Conservation (phyloP, 2,329 filamentous ascomycete genomes). For the Magnaporthiopsis incrustans region DNA sequence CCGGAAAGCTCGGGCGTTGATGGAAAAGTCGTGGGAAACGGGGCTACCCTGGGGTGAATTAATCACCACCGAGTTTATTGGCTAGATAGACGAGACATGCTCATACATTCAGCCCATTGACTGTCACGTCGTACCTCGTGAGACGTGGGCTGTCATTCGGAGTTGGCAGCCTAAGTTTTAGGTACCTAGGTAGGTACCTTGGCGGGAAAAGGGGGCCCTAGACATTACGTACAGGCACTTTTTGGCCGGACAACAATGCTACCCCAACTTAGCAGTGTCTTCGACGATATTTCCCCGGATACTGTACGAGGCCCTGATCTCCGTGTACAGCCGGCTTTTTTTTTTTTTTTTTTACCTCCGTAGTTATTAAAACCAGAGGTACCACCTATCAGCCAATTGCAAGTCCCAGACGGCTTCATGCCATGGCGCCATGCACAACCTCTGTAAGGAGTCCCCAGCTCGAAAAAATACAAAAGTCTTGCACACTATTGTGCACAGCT, state of each 20-base stretch:
- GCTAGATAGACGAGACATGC: constrained; percentile 28
- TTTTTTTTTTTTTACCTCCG: too few species aligned
- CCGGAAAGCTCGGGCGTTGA: constrained; percentile 51
- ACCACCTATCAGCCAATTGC: background rate
- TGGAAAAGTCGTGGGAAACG: constrained; percentile 64
- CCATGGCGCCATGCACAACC: background rate
- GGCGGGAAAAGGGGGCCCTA: too few species aligned
- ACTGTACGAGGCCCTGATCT: too few species aligned
- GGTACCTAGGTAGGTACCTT: too few species aligned
- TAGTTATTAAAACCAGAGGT: background rate
- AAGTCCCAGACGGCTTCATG: background rate
- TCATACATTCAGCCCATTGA: background rate
- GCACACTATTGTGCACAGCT: background rate
- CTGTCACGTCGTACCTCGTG: background rate
- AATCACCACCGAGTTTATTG: constrained; percentile 60
- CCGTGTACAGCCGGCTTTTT: too few species aligned
- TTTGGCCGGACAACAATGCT: too few species aligned
- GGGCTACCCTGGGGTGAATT: constrained; percentile 61
- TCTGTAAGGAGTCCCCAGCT: background rate
- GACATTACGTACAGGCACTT: too few species aligned
- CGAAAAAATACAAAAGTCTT: background rate
- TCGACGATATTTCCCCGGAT: too few species aligned
- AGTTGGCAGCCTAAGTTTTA: background rate
- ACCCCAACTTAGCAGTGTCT: too few species aligned
- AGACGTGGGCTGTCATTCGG: background rate